Percentiles rank a stretch among this genome's conserved stretches.
phyloP scores from a whole-genome alignment of 768 basidiomycete species.

The Lactifluus pinguis region DNA sequence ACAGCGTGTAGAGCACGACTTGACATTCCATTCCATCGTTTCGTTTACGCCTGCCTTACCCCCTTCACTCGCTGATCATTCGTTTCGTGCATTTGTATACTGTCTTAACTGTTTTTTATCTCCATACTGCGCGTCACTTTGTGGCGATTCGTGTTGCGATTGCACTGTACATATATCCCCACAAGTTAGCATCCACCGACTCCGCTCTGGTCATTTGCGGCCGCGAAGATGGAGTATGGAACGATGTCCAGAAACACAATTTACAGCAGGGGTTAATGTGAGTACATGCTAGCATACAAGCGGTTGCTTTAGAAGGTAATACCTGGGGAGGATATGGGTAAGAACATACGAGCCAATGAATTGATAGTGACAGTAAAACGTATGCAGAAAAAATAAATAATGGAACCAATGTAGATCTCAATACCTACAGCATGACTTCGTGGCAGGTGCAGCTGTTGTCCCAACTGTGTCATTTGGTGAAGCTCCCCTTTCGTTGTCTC shows the following conservation, averaged over 20 bases:
- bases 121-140: slow-evolving; percentile 8
- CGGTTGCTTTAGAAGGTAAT: neutral
- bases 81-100: slow-evolving; percentile 5
- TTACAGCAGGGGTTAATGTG: neutral
- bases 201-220: neutral
- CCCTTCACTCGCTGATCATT: neutral
- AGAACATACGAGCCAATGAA: neutral
- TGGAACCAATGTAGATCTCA: neutral
- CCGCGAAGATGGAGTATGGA: neutral
- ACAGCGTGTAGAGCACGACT: slow-evolving; percentile 10
- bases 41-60: neutral
- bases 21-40: neutral
- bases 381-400: neutral
- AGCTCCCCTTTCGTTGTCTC: neutral
- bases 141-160: neutral
- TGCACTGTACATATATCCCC: neutral
- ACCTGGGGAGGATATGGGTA: neutral
- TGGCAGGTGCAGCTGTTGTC: neutral
- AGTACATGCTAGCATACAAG: slow-evolving; percentile 4
- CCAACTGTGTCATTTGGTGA: neutral
- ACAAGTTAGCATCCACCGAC: neutral
- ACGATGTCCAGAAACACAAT: neutral
- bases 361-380: neutral
- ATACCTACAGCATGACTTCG: neutral
- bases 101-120: slow-evolving; percentile 7